A percentile compares a stretch with the other conserved stretches of the same genome.
Evolutionary conservation across 2,329 filamentous ascomycete genomes (phyloP).

Genomic region (Dactylonectria estremocensis): DNA sequence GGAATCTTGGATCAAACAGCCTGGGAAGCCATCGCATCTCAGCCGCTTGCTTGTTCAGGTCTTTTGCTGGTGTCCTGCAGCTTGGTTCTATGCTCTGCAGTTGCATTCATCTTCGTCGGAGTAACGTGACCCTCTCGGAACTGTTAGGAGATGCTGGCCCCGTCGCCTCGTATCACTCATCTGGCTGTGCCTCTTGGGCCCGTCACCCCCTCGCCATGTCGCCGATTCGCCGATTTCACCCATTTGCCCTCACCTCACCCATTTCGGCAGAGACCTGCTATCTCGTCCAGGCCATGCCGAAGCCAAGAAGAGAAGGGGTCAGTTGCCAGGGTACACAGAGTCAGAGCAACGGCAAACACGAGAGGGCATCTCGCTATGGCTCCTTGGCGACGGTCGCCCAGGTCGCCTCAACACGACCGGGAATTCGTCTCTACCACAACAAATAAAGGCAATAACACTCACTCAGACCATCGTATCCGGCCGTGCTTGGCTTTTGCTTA

Average conservation of each 20-base stretch:
- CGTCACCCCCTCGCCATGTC: constrained; percentile 1
- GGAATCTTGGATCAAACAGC: background rate
- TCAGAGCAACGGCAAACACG: constrained; percentile 17
- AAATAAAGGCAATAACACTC: background rate
- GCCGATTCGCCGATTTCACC: background rate
- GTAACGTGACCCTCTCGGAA: background rate
- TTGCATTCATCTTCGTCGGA: background rate
- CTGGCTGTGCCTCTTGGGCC: constrained; percentile 10
- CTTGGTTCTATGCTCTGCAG: too few species aligned
- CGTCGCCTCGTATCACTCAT: constrained; percentile 22
- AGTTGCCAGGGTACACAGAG: background rate
- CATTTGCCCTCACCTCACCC: constrained; percentile 3
- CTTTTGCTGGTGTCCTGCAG: background rate
- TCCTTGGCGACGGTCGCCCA: constrained; percentile 10
- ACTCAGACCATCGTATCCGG: constrained; percentile 22
- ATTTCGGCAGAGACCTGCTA: constrained; percentile 9
- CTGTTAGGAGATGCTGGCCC: background rate
- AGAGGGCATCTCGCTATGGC: constrained; percentile 18
- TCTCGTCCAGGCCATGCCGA: constrained; percentile 3
- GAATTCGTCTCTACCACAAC: background rate
- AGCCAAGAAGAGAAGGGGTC: constrained; percentile 11
- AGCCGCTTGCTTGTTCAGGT: constrained; percentile 9
- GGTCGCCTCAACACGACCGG: constrained; percentile 2
- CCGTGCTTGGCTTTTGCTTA: constrained; percentile 17
- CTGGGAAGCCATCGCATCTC: constrained; percentile 14